phyloP scores from a whole-genome alignment of 2,329 filamentous ascomycete species.

The Aureobasidium subglaciale region DNA sequence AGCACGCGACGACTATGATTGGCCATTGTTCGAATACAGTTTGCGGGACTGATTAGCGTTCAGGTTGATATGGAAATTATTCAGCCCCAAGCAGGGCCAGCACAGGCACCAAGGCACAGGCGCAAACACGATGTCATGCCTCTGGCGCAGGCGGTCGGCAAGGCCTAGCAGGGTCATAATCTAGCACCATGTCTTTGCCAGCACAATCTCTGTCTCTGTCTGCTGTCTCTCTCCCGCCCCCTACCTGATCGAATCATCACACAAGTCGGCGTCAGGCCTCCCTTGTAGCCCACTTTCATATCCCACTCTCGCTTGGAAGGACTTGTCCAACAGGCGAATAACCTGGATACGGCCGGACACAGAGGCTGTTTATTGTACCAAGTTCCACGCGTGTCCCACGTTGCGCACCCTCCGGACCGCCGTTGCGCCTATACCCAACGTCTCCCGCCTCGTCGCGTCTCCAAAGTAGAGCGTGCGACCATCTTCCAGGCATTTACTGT shows the following conservation, averaged over 20 bases:
- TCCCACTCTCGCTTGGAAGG: background rate
- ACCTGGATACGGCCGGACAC: background rate
- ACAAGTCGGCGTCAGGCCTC: background rate
- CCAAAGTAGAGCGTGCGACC: background rate
- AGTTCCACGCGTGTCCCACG: background rate
- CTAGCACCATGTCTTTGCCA: background rate
- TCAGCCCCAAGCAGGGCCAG: conserved; percentile 1
- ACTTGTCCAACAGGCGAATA: background rate
- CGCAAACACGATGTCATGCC: conserved; percentile 1
- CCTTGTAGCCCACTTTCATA: too few relatives aligned
- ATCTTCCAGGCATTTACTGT: background rate
- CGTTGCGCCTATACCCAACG: conserved; percentile 7
- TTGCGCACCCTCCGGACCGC: background rate
- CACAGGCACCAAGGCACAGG: background rate
- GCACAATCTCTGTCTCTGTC: too few relatives aligned
- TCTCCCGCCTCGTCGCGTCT: conserved; percentile 8
- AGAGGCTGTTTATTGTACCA: background rate
- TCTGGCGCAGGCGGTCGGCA: background rate
- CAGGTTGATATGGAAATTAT: background rate
- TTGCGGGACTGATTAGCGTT: conserved; percentile 4
- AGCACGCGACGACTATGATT: background rate
- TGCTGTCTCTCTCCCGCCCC: background rate
- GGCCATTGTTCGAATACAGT: background rate
- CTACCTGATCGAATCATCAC: background rate
- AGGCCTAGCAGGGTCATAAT: background rate